Conservation (phyloP, 176 grass and related monocot species). For the Eragrostis nindensis region DNA sequence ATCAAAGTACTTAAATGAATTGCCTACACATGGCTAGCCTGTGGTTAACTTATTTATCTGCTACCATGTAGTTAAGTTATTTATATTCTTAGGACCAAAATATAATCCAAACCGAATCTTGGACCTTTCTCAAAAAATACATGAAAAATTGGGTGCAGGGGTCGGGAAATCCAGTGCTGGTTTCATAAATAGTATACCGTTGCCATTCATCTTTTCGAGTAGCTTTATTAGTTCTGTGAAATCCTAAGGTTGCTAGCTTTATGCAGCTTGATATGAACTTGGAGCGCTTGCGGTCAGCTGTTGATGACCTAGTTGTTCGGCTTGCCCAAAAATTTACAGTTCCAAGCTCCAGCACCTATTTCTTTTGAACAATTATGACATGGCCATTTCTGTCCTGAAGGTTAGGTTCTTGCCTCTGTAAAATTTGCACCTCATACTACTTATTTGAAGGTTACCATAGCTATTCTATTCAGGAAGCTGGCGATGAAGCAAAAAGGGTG, state of each 20-base stretch:
- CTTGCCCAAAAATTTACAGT: slow-evolving; percentile 63
- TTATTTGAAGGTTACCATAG: slow-evolving; percentile 8
- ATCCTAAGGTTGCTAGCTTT: slow-evolving; percentile 28
- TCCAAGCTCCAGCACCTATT: slow-evolving; percentile 74
- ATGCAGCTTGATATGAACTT: slow-evolving; percentile 84
- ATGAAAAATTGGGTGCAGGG: background rate
- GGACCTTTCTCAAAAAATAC: background rate
- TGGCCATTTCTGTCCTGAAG: slow-evolving; percentile 88
- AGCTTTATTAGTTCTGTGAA: slow-evolving; percentile 14
- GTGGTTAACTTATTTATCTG: too few relatives aligned
- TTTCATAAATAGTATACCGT: slow-evolving; percentile 3
- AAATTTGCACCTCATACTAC: background rate
- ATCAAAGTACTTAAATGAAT: background rate
- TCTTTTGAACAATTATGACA: slow-evolving; percentile 97
- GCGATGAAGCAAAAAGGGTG: slow-evolving; percentile 57
- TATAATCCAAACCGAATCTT: background rate
- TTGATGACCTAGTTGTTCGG: slow-evolving; percentile 73
- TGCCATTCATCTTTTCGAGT: slow-evolving; percentile 1
- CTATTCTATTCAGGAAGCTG: slow-evolving; percentile 59
- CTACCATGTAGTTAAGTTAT: too few relatives aligned
- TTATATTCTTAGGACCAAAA: background rate
- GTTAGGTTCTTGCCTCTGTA: slow-evolving; percentile 38
- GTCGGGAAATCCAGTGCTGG: background rate
- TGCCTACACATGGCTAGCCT: background rate
- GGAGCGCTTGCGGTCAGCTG: slow-evolving; percentile 68